Evolutionary conservation across 768 basidiomycete species (phyloP), one percentile per base, ranked within the genome.

Genomic region (Cystofilobasidium capitatum): DNA sequence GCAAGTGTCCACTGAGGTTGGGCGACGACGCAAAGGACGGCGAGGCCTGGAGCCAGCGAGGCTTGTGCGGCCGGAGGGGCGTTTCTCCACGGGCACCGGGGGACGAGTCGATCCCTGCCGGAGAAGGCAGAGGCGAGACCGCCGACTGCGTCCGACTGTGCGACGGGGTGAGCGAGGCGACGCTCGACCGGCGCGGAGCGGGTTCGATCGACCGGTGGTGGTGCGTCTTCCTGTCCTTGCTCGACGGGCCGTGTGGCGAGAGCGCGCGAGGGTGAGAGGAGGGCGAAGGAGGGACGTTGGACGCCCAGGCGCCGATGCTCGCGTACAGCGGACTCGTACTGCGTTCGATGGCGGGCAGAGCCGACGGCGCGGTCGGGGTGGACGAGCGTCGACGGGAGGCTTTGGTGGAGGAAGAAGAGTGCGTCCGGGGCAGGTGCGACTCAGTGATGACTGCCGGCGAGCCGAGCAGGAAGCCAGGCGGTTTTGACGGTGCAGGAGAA

Each of bases 11-110:
- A 31, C 51, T 55, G 7, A 55, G 51, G 16, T 55, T 55, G 29
- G 51, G 51, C 51, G 51, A 55, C 51, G 51, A 55, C n/a, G n/a
- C n/a, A 31, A 55, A 55, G 51, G 29, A 31, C 8, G 51, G 51
- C 51, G 51, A 55, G 8, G 51, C 51, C 51, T 55, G 51, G 13
- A 55, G 31, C 51, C 51, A 55, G 8, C 51, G 29, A 26, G 51
- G 51, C 51, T 55, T 55, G 51, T 3, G 29, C 51, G 51, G 51
- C 51, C 51, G 26, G 29, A 33, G 29, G 29, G 51, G 51, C 29
- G 51, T 55, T 20, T 26, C 13, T 4, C 29, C 51, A 3, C 7
- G n/a, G 17, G 51, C 40, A 33, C 29, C 29, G 16, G 14, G 51
- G 9, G 14, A 8, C 5, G 9, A 16, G 7, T 49, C 26, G 51